Evolutionary conservation across 345 rosid species (phyloP).

Genomic region (Gossypium australe): DNA sequence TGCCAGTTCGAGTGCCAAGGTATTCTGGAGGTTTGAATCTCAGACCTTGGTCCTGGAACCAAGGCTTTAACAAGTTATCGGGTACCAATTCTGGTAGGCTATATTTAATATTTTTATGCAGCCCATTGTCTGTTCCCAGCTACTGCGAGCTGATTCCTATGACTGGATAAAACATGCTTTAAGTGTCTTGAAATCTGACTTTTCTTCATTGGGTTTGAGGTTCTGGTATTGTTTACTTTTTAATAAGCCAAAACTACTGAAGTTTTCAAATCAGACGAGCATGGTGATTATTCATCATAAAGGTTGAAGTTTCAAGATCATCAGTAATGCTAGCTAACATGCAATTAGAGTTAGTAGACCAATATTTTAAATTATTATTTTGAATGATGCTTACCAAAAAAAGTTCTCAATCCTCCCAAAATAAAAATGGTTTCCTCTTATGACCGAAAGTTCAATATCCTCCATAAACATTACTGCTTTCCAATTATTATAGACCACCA

Average conservation of each 20-base stretch:
- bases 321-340: not conserved
- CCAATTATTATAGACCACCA: not conserved
- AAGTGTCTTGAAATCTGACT: not conserved
- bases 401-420: not conserved
- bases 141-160: not conserved
- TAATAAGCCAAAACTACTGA: not conserved
- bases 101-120: not conserved
- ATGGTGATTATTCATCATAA: not conserved
- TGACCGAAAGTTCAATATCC: not conserved
- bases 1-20: not conserved
- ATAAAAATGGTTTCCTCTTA: not conserved
- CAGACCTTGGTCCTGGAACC: not conserved
- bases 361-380: not conserved
- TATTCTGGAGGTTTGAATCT: not conserved
- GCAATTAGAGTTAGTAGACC: not conserved
- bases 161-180: not conserved
- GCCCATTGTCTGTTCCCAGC: not conserved
- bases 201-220: not conserved
- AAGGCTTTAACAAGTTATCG: not conserved
- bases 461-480: not conserved
- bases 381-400: not conserved
- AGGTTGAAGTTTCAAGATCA: not conserved
- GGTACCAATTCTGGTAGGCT: not conserved
- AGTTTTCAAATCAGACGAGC: not conserved
- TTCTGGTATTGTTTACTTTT: not conserved